Percentiles rank a stretch among this genome's conserved stretches.
These are phyloP conservation scores for Claviceps sp. DNA, from an alignment of 2,329 filamentous ascomycete genomes.

Conservation along the genomic window DNA sequence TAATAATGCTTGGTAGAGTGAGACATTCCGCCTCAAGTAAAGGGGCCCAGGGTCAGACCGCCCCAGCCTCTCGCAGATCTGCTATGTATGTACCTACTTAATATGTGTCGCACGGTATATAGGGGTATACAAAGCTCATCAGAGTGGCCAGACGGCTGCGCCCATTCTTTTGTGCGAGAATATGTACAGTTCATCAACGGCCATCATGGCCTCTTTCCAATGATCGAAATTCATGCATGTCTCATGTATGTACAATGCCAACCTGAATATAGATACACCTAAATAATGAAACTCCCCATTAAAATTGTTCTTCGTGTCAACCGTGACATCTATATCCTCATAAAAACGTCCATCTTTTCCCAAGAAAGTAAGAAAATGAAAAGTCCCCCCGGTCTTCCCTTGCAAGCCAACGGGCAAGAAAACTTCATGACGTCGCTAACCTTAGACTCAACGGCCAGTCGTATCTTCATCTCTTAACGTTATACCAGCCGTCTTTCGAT, in stretches of 20 bases:
- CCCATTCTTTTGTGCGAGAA: no score
- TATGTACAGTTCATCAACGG: no score
- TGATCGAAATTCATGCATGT: neutral
- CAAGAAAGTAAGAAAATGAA: neutral
- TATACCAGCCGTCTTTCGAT: slow-evolving; percentile 15
- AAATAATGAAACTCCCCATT: neutral
- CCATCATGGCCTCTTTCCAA: no score
- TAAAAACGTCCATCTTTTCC: slow-evolving; percentile 3
- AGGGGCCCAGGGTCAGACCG: no score
- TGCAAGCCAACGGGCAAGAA: neutral
- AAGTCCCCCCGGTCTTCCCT: neutral
- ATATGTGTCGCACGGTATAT: no score
- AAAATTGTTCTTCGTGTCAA: neutral
- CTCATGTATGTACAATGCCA: neutral
- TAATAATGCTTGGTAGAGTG: no score
- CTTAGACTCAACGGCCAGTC: slow-evolving; percentile 9
- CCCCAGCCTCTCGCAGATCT: no score
- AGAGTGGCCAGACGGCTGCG: no score
- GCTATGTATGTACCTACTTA: no score
- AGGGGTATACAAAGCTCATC: no score
- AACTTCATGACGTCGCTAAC: neutral
- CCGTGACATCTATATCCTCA: neutral
- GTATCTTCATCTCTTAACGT: slow-evolving; percentile 20
- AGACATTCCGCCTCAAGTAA: no score
- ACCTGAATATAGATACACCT: neutral